Conservation (phyloP, 805 yeast species). For the Candida fluviatilis region DNA sequence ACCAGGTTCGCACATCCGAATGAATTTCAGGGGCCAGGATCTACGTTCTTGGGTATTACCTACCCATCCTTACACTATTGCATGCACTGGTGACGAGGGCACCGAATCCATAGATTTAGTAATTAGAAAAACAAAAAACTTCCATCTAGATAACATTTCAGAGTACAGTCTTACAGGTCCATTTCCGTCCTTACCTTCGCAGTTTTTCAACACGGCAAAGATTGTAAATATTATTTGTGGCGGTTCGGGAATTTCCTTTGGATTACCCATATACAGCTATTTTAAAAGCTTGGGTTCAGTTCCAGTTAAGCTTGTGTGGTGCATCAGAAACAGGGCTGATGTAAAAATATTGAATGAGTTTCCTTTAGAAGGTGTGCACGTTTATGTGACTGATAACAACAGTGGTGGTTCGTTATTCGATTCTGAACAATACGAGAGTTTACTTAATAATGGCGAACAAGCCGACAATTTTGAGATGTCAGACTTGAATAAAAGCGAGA, state of each 20-base stretch:
- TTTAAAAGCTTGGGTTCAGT: slow-evolving; percentile 26
- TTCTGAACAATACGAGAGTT: slow-evolving; percentile 8
- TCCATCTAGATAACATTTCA: slow-evolving; percentile 9
- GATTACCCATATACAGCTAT: slow-evolving; percentile 48
- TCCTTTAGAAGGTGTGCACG: slow-evolving; percentile 28
- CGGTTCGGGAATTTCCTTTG: slow-evolving; percentile 70
- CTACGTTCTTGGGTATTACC: slow-evolving; percentile 43
- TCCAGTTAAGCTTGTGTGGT: slow-evolving; percentile 47
- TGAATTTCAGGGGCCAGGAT: slow-evolving; percentile 32
- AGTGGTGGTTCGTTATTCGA: neutral
- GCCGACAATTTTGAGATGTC: slow-evolving; percentile 17
- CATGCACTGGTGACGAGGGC: slow-evolving; percentile 39
- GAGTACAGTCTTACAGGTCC: slow-evolving; percentile 21
- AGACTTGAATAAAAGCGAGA: slow-evolving; percentile 13
- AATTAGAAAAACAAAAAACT: slow-evolving; percentile 35
- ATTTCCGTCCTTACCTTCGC: slow-evolving; percentile 41
- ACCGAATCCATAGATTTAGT: slow-evolving; percentile 35
- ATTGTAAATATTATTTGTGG: slow-evolving; percentile 58
- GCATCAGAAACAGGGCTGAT: slow-evolving; percentile 44
- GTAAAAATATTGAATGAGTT: slow-evolving; percentile 39
- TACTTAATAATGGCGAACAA: slow-evolving; percentile 16
- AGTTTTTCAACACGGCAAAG: slow-evolving; percentile 46
- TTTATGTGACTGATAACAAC: slow-evolving; percentile 32
- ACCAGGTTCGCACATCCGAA: slow-evolving; percentile 59
- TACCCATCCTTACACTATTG: slow-evolving; percentile 66